Evolutionary conservation across 768 basidiomycete genomes (phyloP).

Genomic region (Auricularia heimuer): DNA sequence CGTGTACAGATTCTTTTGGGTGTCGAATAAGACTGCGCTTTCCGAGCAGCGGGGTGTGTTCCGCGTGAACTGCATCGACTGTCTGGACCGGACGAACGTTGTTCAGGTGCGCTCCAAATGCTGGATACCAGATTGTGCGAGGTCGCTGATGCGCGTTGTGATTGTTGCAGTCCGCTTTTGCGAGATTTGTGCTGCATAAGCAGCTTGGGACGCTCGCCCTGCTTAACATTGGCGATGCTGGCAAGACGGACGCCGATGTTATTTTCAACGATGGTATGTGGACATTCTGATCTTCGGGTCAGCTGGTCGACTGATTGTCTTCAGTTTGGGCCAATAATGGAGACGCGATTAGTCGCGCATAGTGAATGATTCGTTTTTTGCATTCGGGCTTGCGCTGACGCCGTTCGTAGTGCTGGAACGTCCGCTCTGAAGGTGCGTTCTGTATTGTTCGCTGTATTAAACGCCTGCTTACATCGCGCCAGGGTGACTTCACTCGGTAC

Average conservation of each 20-base stretch:
- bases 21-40: conserved; percentile 56
- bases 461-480: conserved; percentile 3
- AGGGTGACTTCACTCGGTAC: conserved; percentile 69
- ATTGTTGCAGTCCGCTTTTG: conserved; percentile 62
- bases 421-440: conserved; percentile 79
- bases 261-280: conserved; percentile 68
- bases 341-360: conserved; percentile 83
- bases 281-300: not conserved
- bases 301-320: not conserved
- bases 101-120: conserved; percentile 50
- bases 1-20: conserved; percentile 47
- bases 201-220: conserved; percentile 69
- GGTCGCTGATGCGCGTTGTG: conserved; percentile 8
- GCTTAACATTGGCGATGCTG: conserved; percentile 40
- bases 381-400: conserved; percentile 9
- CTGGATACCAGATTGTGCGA: not conserved
- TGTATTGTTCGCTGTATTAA: conserved; percentile 7
- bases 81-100: conserved; percentile 90
- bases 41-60: conserved; percentile 81
- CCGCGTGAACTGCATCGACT: conserved; percentile 92
- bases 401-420: conserved; percentile 69
- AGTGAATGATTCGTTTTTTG: conserved; percentile 37
- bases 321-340: conserved; percentile 98
- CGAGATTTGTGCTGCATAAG: conserved; percentile 67
- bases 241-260: conserved; percentile 53